Percentiles rank a stretch among this genome's conserved stretches.
phyloP scores from a whole-genome alignment of 768 basidiomycete species.

The Suillus subaureus region DNA sequence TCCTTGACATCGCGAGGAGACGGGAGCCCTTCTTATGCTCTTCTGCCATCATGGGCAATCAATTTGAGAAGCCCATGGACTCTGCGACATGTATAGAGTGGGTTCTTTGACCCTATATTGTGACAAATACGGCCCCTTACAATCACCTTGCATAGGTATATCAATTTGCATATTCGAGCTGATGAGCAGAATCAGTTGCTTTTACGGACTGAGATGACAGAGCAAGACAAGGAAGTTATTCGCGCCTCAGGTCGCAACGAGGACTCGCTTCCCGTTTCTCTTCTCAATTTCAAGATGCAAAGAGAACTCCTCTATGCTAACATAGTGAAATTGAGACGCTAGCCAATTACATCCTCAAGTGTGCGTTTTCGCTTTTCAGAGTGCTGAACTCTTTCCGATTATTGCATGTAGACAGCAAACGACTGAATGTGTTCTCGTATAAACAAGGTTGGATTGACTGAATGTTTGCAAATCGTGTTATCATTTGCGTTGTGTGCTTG shows the following conservation, averaged over 20 bases:
- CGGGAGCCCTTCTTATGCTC: constrained; percentile 15
- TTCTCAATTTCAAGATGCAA: constrained; percentile 19
- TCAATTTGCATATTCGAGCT: constrained; percentile 18
- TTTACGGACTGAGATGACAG: constrained; percentile 19
- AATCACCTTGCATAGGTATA: constrained; percentile 5
- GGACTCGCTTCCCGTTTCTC: not conserved
- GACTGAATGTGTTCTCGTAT: not conserved
- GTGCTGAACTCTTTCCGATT: not conserved
- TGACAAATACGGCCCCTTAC: not conserved
- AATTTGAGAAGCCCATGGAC: constrained; percentile 15
- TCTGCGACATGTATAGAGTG: constrained; percentile 17
- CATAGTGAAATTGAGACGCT: not conserved
- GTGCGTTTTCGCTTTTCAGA: not conserved
- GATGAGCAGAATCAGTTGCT: constrained; percentile 21
- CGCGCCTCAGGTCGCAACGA: constrained; percentile 4
- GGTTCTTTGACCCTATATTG: not conserved
- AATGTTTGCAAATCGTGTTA: not conserved
- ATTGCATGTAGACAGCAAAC: not conserved
- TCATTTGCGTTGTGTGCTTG: not conserved
- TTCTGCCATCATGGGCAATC: constrained; percentile 10
- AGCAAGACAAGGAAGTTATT: constrained; percentile 18
- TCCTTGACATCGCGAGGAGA: constrained; percentile 7
- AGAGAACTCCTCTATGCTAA: constrained; percentile 16
- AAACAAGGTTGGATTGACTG: not conserved
- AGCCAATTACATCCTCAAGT: not conserved